Evolutionary conservation across 2,329 filamentous ascomycete species (phyloP), one percentile per base, ranked within the genome.

Genomic region (Exophiala viscosa): DNA sequence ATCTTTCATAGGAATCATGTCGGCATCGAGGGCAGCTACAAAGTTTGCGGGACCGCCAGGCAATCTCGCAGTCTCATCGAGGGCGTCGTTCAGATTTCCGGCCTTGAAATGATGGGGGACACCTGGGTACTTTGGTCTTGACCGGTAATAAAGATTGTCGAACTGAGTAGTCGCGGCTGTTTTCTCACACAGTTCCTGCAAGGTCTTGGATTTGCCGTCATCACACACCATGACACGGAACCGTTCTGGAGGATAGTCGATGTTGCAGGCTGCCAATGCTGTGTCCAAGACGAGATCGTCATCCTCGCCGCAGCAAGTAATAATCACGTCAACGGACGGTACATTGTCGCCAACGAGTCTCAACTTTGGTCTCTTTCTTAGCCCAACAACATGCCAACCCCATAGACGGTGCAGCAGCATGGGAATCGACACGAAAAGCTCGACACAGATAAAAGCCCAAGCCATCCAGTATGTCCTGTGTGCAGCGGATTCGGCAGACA

Each of bases 261-360:
- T 60, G 34, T 74, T 73, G 56, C 73, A 76, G 2, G 79, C 75
- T 4, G 73, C 79, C 13, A 73, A 71, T 5, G 76, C 70, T 1
- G 79, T 82, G 58, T 82, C 78, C 38, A 81, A 66, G 2, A 82
- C 72, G 6, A 82, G 64, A 18, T 79, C 77, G 41, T 76, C 71
- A 2, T 80, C 76, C 60, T 82, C 79, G 10, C 74, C 73, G 54
- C 79, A 82, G 66, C 76, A 80, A 1, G 79, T 80, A 6, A 82
- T 68, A 45, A 82, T 74, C 2, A 79, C 71, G 57, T 82, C 80
- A n/a, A 82, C 76, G 1, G 75, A 75, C 1, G 79, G 79, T 1
- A 76, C 76, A 5, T 76, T 69, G 13, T 75, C 69, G n/a, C 60
- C 61, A 31, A 50, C 11, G 13, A 61, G 46, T 17, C 56, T 45